Evolutionary conservation across 139 green algal species (phyloP), one percentile per base, ranked within the genome.

Genomic region (Chlorella sorokiniana): DNA sequence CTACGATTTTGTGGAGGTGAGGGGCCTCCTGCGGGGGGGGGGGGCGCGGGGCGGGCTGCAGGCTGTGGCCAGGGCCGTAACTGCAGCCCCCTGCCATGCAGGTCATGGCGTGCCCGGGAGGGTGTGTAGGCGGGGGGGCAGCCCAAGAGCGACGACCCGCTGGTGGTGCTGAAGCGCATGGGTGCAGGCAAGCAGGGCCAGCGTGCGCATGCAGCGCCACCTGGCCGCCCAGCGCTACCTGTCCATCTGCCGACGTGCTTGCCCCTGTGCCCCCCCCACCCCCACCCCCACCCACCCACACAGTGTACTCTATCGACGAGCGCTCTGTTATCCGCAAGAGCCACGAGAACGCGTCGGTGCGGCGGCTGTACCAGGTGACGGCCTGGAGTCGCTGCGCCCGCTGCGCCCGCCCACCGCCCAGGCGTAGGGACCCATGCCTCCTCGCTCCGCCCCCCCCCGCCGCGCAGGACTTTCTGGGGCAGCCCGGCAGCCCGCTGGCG

Each of bases 61-160:
- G n/a, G n/a, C n/a, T n/a, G n/a, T n/a, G n/a, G n/a, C n/a, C n/a
- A n/a, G n/a, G n/a, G n/a, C n/a, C n/a, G n/a, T n/a, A n/a, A n/a
- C n/a, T n/a, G n/a, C n/a, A n/a, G n/a, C n/a, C n/a, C n/a, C n/a
- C n/a, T n/a, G n/a, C n/a, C n/a, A n/a, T n/a, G 9, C 72, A 79
- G 72, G 74, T 86, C 8, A 87, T 89, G 85, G 67, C 83, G 27
- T 88, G 85, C 48, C 67, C 76, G 3, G 75, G 76, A 18, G 83
- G 87, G 44, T 95, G 91, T 86, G 89, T 95, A 41, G 87, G 89
- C n/a, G 91, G 91, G 44, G 33, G 91, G 91, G n/a, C 89, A 95
- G 78, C 91, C 91, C 5, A 88, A 91, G 77, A 85, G 41, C 64
- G 69, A 83, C 20, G 90, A 94, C 82, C 89, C 91, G 79, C 61